phyloP scores from a whole-genome alignment of 2,329 filamentous ascomycete genomes.

The Curvularia lunata region DNA sequence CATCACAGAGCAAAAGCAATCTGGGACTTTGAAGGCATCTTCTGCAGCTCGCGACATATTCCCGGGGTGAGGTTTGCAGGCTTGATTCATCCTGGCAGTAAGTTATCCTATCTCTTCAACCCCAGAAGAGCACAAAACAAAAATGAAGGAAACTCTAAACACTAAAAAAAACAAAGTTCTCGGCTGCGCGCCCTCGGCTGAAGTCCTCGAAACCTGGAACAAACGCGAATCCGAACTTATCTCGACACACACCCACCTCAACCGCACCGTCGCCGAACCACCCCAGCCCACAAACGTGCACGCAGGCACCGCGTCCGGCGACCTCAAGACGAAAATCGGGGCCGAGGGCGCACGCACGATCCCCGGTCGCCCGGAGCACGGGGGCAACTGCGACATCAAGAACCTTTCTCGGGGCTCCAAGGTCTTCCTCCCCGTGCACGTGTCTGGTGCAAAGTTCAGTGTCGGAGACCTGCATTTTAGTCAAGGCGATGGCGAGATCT shows the following conservation, averaged over 20 bases:
- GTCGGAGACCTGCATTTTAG: slow-evolving; percentile 89
- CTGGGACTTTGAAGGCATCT: slow-evolving; percentile 79
- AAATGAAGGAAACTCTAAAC: too few relatives aligned
- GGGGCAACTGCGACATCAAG: slow-evolving; percentile 92
- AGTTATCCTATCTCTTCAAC: neutral
- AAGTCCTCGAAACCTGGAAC: slow-evolving; percentile 84
- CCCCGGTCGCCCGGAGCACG: slow-evolving; percentile 82
- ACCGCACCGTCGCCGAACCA: slow-evolving; percentile 76
- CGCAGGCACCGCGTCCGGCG: slow-evolving; percentile 67
- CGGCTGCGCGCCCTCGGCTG: slow-evolving; percentile 81
- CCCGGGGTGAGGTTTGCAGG: slow-evolving; percentile 82
- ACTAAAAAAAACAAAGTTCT: slow-evolving; percentile 3
- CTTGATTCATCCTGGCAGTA: slow-evolving; percentile 83
- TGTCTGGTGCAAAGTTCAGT: slow-evolving; percentile 84
- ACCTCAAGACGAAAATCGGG: slow-evolving; percentile 70
- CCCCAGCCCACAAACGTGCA: slow-evolving; percentile 76
- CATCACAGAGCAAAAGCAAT: slow-evolving; percentile 69
- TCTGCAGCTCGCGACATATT: slow-evolving; percentile 79
- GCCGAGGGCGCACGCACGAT: slow-evolving; percentile 84
- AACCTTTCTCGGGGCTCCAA: slow-evolving; percentile 80
- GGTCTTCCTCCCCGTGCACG: slow-evolving; percentile 87
- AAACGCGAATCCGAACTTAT: slow-evolving; percentile 81
- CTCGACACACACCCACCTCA: slow-evolving; percentile 62
- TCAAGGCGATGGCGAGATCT: slow-evolving; percentile 90
- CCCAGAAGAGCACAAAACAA: too few relatives aligned